Percentiles rank a stretch among this genome's conserved stretches.
Conservation (phyloP, 2,329 filamentous ascomycete genomes). For the Ceratocystis destructans region DNA sequence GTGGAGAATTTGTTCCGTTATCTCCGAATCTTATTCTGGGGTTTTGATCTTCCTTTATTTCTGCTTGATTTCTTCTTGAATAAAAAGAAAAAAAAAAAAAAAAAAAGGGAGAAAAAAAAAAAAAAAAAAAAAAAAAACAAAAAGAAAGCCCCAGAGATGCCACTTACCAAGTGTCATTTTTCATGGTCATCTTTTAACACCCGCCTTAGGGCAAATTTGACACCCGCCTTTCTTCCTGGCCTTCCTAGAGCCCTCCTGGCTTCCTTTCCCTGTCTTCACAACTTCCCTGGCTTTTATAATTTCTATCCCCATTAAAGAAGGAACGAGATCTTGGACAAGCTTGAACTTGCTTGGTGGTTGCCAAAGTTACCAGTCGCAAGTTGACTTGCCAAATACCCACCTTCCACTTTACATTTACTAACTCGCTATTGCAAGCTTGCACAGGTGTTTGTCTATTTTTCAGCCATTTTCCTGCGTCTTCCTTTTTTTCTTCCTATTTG, state of each 20-base stretch:
- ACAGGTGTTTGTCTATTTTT: not conserved
- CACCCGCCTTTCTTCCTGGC: not conserved
- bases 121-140: too few relatives aligned
- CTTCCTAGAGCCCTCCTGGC: not conserved
- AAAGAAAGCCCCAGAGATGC: not conserved
- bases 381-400: not conserved
- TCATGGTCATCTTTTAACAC: not conserved
- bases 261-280: not conserved
- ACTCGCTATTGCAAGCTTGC: not conserved
- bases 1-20: too few relatives aligned
- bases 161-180: not conserved
- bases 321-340: not conserved
- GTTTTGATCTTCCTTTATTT: too few relatives aligned
- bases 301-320: slow-evolving; percentile 3
- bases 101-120: too few relatives aligned
- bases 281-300: not conserved
- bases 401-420: not conserved
- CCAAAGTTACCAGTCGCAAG: not conserved
- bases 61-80: too few relatives aligned
- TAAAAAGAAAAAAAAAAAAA: too few relatives aligned
- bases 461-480: not conserved
- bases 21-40: too few relatives aligned
- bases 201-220: not conserved
- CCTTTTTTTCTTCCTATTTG: not conserved
- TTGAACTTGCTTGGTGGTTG: not conserved